A percentile compares a stretch with the other conserved stretches of the same genome.
Conservation (phyloP, 1,284 basidiomycete species). For the Apiotrichum sp. region DNA sequence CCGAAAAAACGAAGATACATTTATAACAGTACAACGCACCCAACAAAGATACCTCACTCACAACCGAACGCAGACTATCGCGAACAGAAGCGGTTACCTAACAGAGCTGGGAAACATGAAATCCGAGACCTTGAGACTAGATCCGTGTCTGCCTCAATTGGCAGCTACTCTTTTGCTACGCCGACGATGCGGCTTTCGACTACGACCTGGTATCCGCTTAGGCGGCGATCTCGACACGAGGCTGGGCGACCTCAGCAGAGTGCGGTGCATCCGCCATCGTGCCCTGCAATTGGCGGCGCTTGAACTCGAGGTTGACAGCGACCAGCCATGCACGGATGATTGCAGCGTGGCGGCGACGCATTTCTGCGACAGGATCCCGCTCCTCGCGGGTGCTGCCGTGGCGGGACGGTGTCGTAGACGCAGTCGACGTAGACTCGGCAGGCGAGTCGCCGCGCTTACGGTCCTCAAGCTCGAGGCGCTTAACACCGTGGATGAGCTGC, state of each 20-base stretch:
- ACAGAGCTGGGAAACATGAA: no score
- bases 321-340: conserved; percentile 43
- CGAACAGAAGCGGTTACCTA: no score
- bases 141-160: no score
- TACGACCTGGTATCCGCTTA: not conserved
- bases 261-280: not conserved
- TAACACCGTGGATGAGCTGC: conserved; percentile 38
- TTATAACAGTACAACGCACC: no score
- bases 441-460: conserved; percentile 11
- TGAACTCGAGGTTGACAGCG: conserved; percentile 40
- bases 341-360: conserved; percentile 32
- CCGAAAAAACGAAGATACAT: no score
- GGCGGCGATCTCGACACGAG: conserved; percentile 1
- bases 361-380: conserved; percentile 12
- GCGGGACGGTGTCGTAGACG: not conserved
- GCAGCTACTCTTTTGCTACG: no score
- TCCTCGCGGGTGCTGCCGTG: not conserved
- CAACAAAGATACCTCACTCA: no score
- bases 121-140: not conserved
- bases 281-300: conserved; percentile 18
- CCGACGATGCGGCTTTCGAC: no score
- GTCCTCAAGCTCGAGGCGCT: conserved; percentile 40
- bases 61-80: no score
- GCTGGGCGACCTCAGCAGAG: not conserved
- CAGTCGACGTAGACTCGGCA: not conserved